These are phyloP conservation scores for Aureobasidium melanogenum DNA, from an alignment of 2,329 filamentous ascomycete genomes.

Conservation along the genomic window DNA sequence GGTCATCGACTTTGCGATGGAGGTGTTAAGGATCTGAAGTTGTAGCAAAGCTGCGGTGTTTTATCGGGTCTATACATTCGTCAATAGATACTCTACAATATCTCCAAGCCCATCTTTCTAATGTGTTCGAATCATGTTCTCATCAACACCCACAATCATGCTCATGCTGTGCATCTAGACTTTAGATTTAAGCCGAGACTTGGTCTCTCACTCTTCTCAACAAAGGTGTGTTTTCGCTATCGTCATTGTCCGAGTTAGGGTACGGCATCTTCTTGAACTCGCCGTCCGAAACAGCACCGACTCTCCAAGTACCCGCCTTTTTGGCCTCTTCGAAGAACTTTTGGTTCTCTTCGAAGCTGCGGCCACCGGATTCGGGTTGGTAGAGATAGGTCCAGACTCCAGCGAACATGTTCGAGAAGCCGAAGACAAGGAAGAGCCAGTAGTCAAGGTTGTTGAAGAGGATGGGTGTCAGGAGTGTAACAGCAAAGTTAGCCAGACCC, in stretches of 20 bases:
- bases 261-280: conserved; percentile 41
- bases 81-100: too few species aligned
- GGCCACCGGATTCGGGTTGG: conserved; percentile 46
- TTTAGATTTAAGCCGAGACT: conserved; percentile 6
- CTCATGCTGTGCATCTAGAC: too few species aligned
- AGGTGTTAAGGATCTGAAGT: too few species aligned
- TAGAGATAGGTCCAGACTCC: conserved; percentile 47
- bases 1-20: too few species aligned
- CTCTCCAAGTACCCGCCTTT: conserved; percentile 45
- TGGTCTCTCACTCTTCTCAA: conserved; percentile 37
- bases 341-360: conserved; percentile 53
- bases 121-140: background rate
- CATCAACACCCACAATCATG: background rate
- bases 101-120: background rate
- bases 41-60: too few species aligned
- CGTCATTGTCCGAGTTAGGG: conserved; percentile 26
- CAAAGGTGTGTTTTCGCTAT: conserved; percentile 39
- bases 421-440: conserved; percentile 50
- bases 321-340: conserved; percentile 47
- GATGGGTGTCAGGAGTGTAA: conserved; percentile 50
- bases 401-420: conserved; percentile 45
- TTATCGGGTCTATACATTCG: too few species aligned
- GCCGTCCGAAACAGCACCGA: conserved; percentile 44
- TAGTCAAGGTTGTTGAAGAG: conserved; percentile 53
- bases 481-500: conserved; percentile 50